Evolutionary conservation across 306 rosid genomes (phyloP).

Genomic region (Fragaria iinumae): DNA sequence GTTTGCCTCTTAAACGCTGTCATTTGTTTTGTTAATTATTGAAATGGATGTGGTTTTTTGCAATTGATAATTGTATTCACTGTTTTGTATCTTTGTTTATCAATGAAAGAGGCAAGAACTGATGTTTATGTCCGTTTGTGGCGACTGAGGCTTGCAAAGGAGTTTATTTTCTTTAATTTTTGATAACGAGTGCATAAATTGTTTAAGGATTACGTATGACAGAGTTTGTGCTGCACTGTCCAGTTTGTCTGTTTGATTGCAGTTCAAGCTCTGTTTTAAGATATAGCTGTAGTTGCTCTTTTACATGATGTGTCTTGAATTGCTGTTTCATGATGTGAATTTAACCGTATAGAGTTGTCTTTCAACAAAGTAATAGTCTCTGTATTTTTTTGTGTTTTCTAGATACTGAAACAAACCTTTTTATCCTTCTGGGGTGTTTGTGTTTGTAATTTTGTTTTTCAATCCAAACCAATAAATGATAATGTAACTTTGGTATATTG

Average conservation of each 20-base stretch:
- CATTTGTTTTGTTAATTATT: not conserved
- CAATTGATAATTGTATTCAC: not conserved
- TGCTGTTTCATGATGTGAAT: not conserved
- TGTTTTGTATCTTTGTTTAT: not conserved
- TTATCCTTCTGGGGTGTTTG: no score
- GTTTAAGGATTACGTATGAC: not conserved
- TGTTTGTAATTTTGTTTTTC: no score
- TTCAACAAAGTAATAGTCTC: not conserved
- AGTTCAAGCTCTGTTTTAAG: no score
- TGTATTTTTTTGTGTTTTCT: not conserved
- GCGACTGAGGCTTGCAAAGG: not conserved
- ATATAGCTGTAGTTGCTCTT: not conserved
- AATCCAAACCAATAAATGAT: not conserved
- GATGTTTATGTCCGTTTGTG: not conserved
- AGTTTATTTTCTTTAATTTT: not conserved
- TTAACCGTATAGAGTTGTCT: no score
- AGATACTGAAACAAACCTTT: not conserved
- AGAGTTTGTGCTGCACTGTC: no score
- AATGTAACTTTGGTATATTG: not conserved
- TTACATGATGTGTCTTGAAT: not conserved
- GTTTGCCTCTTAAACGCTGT: conserved; percentile 17
- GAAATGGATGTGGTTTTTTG: not conserved
- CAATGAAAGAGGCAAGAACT: not conserved
- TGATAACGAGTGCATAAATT: not conserved
- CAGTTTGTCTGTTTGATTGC: not conserved